Evolutionary conservation across 208 protist species (phyloP).

Genomic region (Lotmaria passim): DNA sequence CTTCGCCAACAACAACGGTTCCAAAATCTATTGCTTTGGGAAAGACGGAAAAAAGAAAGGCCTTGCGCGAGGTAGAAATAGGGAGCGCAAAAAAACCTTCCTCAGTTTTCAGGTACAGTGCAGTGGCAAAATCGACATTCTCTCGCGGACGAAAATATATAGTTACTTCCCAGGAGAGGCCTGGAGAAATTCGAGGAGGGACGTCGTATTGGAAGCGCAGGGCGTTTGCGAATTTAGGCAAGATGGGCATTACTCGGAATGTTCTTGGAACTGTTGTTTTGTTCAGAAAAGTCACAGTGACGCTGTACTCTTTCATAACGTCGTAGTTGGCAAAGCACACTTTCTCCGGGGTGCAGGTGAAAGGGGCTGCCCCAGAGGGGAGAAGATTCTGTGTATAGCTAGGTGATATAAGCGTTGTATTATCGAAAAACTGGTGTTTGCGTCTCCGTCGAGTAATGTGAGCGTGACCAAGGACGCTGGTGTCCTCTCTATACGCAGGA

Average conservation of each 20-base stretch:
- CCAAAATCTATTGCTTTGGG: constrained; percentile 73
- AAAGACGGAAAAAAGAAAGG: constrained; percentile 45
- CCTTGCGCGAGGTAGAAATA: constrained; percentile 56
- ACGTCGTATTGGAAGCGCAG: constrained; percentile 61
- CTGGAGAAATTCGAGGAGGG: constrained; percentile 83
- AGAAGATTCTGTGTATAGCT: constrained; percentile 28
- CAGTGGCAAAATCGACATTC: constrained; percentile 65
- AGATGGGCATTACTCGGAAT: constrained; percentile 82
- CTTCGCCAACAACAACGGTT: constrained; percentile 76
- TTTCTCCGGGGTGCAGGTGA: constrained; percentile 46
- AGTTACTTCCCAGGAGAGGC: constrained; percentile 68
- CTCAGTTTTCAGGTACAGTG: constrained; percentile 65
- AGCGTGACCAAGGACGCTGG: neutral
- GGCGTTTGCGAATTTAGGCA: constrained; percentile 59
- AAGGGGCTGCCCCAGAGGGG: constrained; percentile 23
- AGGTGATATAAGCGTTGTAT: constrained; percentile 1
- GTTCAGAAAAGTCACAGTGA: constrained; percentile 79
- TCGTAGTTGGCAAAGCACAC: constrained; percentile 86
- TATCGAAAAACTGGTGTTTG: constrained; percentile 21
- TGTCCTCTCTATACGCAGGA: constrained; percentile 52
- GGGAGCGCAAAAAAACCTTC: constrained; percentile 73
- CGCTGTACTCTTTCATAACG: constrained; percentile 64
- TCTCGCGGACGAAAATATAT: constrained; percentile 70
- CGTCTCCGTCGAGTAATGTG: constrained; percentile 9
- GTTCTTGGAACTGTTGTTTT: constrained; percentile 65